Percentiles rank a stretch among this genome's conserved stretches.
Conservation (phyloP, 2,329 filamentous ascomycete genomes). For the Exophiala viscosa region DNA sequence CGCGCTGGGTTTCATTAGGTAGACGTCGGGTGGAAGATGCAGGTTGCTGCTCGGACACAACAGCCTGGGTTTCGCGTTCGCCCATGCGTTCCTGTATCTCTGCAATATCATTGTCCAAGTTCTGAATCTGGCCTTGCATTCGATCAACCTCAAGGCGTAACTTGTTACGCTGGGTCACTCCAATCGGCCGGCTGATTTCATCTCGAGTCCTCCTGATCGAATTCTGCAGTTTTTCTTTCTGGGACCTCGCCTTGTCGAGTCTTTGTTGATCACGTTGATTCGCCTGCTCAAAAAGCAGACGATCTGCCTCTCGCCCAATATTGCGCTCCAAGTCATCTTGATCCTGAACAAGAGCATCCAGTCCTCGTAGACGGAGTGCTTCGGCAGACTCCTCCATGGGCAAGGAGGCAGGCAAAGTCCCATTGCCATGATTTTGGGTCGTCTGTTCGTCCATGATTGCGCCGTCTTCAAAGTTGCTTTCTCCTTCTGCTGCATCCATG, state of each 20-base stretch:
- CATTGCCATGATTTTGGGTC: neutral
- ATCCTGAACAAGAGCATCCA: constrained; percentile 70
- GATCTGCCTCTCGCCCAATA: constrained; percentile 65
- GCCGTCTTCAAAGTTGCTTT: neutral
- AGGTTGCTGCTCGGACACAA: constrained; percentile 41
- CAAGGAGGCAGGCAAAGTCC: neutral
- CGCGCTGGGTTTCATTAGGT: constrained; percentile 76
- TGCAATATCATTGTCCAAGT: constrained; percentile 67
- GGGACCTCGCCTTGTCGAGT: constrained; percentile 53
- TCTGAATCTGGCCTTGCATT: constrained; percentile 56
- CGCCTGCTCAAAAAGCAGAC: constrained; percentile 58
- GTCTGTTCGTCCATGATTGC: neutral
- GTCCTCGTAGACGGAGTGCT: constrained; percentile 56
- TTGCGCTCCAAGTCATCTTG: constrained; percentile 89
- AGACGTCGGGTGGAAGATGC: constrained; percentile 52
- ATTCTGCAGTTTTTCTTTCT: constrained; percentile 57
- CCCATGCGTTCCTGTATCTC: constrained; percentile 80
- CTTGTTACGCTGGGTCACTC: constrained; percentile 45
- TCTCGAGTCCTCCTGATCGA: constrained; percentile 61
- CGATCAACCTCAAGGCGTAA: constrained; percentile 33
- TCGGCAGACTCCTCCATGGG: constrained; percentile 47
- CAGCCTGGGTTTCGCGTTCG: constrained; percentile 57
- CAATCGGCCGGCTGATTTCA: constrained; percentile 54
- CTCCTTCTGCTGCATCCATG: neutral
- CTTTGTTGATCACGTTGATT: constrained; percentile 62